phyloP scores from a whole-genome alignment of 129 eudicot species.

The Deinandra increscens region DNA sequence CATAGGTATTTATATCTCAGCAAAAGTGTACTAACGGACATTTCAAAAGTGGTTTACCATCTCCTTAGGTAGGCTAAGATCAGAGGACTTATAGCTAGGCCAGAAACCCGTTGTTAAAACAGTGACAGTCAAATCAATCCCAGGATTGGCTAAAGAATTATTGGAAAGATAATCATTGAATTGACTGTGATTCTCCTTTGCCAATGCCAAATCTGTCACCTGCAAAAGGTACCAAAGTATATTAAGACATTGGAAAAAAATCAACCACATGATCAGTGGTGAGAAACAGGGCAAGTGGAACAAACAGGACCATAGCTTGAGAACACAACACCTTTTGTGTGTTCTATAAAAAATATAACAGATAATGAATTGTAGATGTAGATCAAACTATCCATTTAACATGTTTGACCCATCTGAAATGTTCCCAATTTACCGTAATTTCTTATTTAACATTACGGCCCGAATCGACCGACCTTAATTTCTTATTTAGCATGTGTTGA shows the following conservation, averaged over 20 bases:
- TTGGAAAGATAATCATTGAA: constrained; percentile 54
- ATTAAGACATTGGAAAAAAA: not conserved
- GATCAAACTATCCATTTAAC: not conserved
- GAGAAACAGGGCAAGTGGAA: not conserved
- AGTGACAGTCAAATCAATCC: constrained; percentile 80
- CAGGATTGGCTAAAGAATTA: constrained; percentile 44
- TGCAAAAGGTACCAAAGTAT: constrained; percentile 17
- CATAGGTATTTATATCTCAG: not conserved
- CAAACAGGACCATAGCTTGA: not conserved
- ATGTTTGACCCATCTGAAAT: not conserved
- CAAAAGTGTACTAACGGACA: constrained; percentile 1
- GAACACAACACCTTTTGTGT: not conserved
- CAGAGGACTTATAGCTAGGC: constrained; percentile 82
- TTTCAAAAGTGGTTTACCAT: constrained; percentile 49
- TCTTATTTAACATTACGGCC: not conserved
- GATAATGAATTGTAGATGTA: not conserved
- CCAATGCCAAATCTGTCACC: constrained; percentile 85
- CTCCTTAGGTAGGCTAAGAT: constrained; percentile 74
- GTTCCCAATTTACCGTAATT: not conserved
- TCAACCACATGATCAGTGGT: not conserved
- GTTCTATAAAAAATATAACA: not conserved
- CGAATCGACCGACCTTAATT: too few species aligned
- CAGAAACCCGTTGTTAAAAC: constrained; percentile 87
- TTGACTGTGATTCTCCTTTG: constrained; percentile 57
- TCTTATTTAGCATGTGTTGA: too few species aligned